Base-by-base conservation (phyloP, 225 moss, liverwort and hornwort genomes). In the Lunularia cruciata region DNA sequence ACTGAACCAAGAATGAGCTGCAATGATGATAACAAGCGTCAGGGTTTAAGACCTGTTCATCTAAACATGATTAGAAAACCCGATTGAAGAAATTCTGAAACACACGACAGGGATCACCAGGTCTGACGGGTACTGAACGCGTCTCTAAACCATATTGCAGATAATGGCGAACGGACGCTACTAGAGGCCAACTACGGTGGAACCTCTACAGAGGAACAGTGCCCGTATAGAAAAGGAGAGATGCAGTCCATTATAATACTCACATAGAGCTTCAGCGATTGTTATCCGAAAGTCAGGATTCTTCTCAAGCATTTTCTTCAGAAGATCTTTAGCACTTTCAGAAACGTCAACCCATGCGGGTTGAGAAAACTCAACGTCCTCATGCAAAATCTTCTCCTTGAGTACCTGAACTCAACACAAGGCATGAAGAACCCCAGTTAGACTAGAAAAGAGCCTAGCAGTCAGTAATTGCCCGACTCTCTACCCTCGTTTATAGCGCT, bases 281-380 rank as follows among this genome's bases (percentile, higher is more conserved):
- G 70, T 62, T 23, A 84, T 84, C 39, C 83, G 73, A n/a, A 42
- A 56, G 53, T 77, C 76, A 60, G 83, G 79, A 52, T 84, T 72
- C 47, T 84, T 84, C 60, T 84, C 71, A 22, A 84, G 49, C 83
- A 84, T 84, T 54, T 77, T 84, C 31, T 49, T 71, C 22, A 84
- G 2, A 11, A 84, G 64, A 54, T 80, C 80, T 40, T 67, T 84
- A 1, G 76, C 77, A 64, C 62, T 32, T 19, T 66, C 83, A 35
- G 83, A 80, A 9, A 80, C 57, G 4, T 68, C 26, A 12, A 64
- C 62, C 83, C 83, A 84, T 0, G 28, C 35, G 4, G 73, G 51
- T 23, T 76, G 74, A 25, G 79, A 79, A 36, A 84, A 84, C 8
- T 28, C 36, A 52, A 77, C 45, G 19, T 66, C 56, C 8, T 76